Evolutionary conservation across 164 flowering plant species (phyloP).

Genomic region (Vitis cinerea): DNA sequence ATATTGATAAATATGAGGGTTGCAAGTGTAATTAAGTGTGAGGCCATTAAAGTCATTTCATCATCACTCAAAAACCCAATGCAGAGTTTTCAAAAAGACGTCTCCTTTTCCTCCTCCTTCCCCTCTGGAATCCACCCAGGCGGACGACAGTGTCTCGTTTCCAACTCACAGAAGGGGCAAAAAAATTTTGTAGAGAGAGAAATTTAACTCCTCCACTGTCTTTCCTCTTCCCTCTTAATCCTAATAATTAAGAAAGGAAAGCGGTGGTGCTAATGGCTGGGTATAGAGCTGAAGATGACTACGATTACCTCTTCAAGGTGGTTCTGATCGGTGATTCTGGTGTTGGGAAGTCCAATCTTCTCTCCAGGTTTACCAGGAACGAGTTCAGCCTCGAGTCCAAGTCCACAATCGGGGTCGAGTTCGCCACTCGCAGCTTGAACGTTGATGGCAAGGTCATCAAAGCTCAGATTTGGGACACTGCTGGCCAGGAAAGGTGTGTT

Average conservation of each 20-base stretch:
- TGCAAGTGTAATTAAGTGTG: no score
- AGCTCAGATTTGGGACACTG: constrained; percentile 7
- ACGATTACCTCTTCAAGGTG: constrained; percentile 50
- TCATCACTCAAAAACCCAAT: no score
- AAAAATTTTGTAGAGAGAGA: neutral
- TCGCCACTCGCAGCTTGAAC: constrained; percentile 52
- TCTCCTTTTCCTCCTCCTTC: no score
- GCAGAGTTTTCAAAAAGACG: no score
- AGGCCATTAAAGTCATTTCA: no score
- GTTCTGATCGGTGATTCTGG: constrained; percentile 52
- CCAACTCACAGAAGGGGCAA: neutral
- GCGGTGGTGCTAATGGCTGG: constrained; percentile 26
- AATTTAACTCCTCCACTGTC: neutral
- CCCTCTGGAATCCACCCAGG: no score
- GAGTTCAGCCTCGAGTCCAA: constrained; percentile 54
- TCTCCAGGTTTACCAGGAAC: constrained; percentile 47
- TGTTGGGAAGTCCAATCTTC: constrained; percentile 42
- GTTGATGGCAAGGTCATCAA: constrained; percentile 39
- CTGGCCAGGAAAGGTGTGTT: constrained; percentile 22
- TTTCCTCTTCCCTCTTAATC: neutral
- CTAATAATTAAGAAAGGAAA: neutral
- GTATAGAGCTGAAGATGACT: constrained; percentile 47
- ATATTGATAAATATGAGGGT: no score
- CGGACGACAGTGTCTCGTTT: no score
- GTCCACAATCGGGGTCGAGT: constrained; percentile 52